Base-by-base conservation (phyloP, 129 eudicot genomes). In the Ambrosia trifida region DNA sequence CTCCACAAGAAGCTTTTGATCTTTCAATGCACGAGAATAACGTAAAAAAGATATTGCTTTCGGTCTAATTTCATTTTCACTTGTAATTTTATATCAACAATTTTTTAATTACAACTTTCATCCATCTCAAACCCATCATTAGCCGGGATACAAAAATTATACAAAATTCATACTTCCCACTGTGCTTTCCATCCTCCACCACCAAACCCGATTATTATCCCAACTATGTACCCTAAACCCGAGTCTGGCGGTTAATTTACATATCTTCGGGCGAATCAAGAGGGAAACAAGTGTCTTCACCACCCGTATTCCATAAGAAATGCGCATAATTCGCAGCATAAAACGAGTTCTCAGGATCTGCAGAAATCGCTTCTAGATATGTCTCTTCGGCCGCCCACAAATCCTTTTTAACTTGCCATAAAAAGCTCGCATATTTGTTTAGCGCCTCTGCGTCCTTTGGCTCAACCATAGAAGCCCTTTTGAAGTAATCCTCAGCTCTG, bases 331-430 rank as follows among this genome's bases (percentile, higher is more conserved):
- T 93, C 2, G 91, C 95, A 3, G 98, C 96, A 20, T 89, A 89
- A 75, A 73, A 87, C 0, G 96, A 81, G 75, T 92, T 92, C 40
- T 57, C 70, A 14, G 98, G 98, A 41, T 93, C 98, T 4, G 87
- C 89, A 2, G 89, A 79, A 40, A 87, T 89, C 76, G 98, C 96
- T 82, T 87, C 90, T 69, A 84, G 59, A 64, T 83, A 93, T 20
- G 96, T 89, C 83, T 93, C 98, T 65, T 93, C 98, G 14, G 98
- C 98, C 0, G 89, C 95, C 96, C 96, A 89, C 56, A 93, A 82
- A 51, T 93, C 95, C 2, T 89, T 85, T 69, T 81, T 82, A n/a
- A 76, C 88, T 33, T 72, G 79, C 98, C 98, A 93, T 47, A 93
- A 67, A 86, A 93, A 93, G 43, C 76, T 81, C 3, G 96, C 98